Evolutionary conservation across 768 basidiomycete species (phyloP).

Genomic region (Peribolospora baueri): DNA sequence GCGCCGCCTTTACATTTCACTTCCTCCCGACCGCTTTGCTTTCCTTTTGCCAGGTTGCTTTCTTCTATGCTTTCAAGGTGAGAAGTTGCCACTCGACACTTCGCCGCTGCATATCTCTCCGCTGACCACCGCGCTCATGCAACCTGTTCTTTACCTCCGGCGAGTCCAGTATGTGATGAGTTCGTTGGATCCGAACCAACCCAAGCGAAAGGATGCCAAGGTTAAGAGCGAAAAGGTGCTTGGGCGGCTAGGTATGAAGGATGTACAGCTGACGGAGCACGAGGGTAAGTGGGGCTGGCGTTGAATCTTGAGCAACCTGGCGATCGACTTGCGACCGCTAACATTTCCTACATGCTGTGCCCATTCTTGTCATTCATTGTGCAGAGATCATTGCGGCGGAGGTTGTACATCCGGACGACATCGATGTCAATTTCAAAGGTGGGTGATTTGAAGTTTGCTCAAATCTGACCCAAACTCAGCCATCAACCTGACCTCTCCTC

Average conservation of each 20-base stretch:
- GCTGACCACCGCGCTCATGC: background rate
- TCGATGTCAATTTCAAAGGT: constrained; percentile 51
- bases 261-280: constrained; percentile 64
- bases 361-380: constrained; percentile 2
- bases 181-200: constrained; percentile 16
- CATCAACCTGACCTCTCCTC: constrained; percentile 9
- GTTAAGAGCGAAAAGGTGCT: constrained; percentile 19
- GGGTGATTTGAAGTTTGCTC: constrained; percentile 8
- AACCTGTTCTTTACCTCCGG: background rate
- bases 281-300: constrained; percentile 31
- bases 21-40: background rate
- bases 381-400: constrained; percentile 68
- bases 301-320: background rate
- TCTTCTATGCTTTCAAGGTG: constrained; percentile 20
- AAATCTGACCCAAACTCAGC: constrained; percentile 11
- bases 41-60: constrained; percentile 14
- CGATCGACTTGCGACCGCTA: background rate
- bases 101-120: background rate
- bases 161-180: constrained; percentile 18
- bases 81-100: background rate
- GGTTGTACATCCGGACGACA: constrained; percentile 77
- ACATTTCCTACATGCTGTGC: constrained; percentile 12
- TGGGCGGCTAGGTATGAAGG: constrained; percentile 16
- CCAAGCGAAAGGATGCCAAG: constrained; percentile 19
- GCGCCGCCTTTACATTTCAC: background rate